Conservation (phyloP, 176 grass and related monocot genomes). For the Pharus latifolius region DNA sequence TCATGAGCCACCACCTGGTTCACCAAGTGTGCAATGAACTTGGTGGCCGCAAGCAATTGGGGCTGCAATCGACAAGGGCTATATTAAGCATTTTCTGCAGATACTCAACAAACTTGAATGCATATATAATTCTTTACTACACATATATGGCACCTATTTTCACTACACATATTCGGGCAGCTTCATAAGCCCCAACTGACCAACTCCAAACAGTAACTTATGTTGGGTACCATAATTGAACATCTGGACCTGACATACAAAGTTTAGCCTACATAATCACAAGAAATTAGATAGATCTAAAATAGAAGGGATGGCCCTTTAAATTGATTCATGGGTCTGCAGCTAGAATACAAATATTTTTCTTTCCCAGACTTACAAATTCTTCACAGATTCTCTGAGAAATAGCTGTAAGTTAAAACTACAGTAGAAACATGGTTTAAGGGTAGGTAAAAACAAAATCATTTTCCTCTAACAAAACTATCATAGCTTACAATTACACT, state of each 20-base stretch:
- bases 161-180: background rate
- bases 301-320: too few species aligned
- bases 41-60: conserved; percentile 85
- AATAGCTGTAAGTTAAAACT: background rate
- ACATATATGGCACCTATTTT: background rate
- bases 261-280: too few species aligned
- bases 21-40: conserved; percentile 96
- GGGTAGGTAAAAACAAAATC: background rate
- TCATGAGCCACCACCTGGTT: conserved; percentile 92
- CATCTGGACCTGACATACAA: too few species aligned
- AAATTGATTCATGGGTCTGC: background rate
- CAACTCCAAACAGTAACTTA: background rate
- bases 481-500: background rate
- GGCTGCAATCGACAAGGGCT: conserved; percentile 41
- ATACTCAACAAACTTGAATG: background rate
- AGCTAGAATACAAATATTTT: background rate
- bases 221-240: background rate
- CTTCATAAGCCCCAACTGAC: background rate
- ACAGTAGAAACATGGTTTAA: background rate
- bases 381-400: background rate
- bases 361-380: background rate
- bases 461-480: background rate
- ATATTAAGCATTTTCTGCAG: background rate
- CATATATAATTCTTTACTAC: background rate
- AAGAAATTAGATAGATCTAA: too few species aligned